phyloP scores from a whole-genome alignment of 225 moss, liverwort and hornwort species.

The Bryoerythrophyllum caledonicum region DNA sequence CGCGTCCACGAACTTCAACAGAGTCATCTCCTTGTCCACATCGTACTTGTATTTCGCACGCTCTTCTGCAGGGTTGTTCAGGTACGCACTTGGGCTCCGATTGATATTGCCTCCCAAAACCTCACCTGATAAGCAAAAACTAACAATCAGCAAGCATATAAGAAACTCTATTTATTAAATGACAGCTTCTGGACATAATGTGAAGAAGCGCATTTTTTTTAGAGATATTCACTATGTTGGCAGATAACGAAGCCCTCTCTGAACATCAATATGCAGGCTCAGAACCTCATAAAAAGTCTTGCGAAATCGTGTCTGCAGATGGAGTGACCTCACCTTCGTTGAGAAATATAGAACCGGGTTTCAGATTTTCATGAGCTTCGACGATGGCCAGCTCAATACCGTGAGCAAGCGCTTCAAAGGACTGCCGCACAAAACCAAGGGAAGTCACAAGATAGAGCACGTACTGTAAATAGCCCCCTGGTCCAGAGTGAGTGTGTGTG shows the following conservation, averaged over 20 bases:
- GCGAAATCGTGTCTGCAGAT: too few relatives aligned
- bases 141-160: not conserved
- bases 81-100: conserved; percentile 81
- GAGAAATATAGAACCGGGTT: conserved; percentile 59
- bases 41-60: conserved; percentile 61
- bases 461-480: conserved; percentile 82
- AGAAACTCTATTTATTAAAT: not conserved
- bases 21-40: conserved; percentile 75
- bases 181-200: not conserved
- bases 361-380: conserved; percentile 77
- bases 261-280: too few relatives aligned
- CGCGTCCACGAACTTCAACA: conserved; percentile 68
- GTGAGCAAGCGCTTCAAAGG: conserved; percentile 75
- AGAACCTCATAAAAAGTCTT: too few relatives aligned
- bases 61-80: conserved; percentile 71
- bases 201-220: not conserved
- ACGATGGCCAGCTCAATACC: conserved; percentile 76
- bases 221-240: not conserved
- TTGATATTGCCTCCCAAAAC: conserved; percentile 72
- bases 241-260: too few relatives aligned
- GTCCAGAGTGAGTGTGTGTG: conserved; percentile 84
- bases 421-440: conserved; percentile 80
- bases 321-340: conserved; percentile 40
- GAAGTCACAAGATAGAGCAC: conserved; percentile 83
- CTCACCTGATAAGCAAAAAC: conserved; percentile 38